Conservation (phyloP, 2,329 filamentous ascomycete genomes). For the Phoma sp. region DNA sequence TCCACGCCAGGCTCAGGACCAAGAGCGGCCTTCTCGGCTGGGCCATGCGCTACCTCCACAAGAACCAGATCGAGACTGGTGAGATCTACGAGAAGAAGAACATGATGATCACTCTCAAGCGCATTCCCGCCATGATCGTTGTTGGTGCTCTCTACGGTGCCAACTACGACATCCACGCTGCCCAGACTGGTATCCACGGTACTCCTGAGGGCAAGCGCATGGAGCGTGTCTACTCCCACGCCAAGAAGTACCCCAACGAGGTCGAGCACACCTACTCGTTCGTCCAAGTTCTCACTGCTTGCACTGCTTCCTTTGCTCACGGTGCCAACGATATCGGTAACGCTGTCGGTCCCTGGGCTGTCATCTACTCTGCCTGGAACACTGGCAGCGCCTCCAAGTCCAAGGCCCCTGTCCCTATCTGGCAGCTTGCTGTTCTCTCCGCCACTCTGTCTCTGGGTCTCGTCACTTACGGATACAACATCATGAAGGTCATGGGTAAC, state of each 20-base stretch:
- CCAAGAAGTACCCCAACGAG: slow-evolving; percentile 47
- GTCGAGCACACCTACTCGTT: slow-evolving; percentile 54
- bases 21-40: slow-evolving; percentile 75
- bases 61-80: slow-evolving; percentile 75
- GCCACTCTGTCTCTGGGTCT: slow-evolving; percentile 68
- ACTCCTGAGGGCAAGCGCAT: slow-evolving; percentile 77
- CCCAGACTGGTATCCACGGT: slow-evolving; percentile 72
- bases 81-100: slow-evolving; percentile 78
- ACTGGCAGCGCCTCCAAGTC: slow-evolving; percentile 68
- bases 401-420: slow-evolving; percentile 72
- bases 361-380: slow-evolving; percentile 47
- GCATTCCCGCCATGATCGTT: slow-evolving; percentile 71
- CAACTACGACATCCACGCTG: slow-evolving; percentile 82
- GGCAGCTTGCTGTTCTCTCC: slow-evolving; percentile 76
- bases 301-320: slow-evolving; percentile 59
- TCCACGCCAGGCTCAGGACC: slow-evolving; percentile 69
- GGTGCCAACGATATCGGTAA: slow-evolving; percentile 71
- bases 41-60: slow-evolving; percentile 78
- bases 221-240: slow-evolving; percentile 67
- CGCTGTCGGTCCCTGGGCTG: slow-evolving; percentile 47
- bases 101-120: slow-evolving; percentile 66
- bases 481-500: slow-evolving; percentile 88
- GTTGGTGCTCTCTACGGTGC: slow-evolving; percentile 73
- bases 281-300: slow-evolving; percentile 58
- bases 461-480: slow-evolving; percentile 80